Evolutionary conservation across 2,329 filamentous ascomycete genomes (phyloP).

Genomic region (Fusarium devonianum): DNA sequence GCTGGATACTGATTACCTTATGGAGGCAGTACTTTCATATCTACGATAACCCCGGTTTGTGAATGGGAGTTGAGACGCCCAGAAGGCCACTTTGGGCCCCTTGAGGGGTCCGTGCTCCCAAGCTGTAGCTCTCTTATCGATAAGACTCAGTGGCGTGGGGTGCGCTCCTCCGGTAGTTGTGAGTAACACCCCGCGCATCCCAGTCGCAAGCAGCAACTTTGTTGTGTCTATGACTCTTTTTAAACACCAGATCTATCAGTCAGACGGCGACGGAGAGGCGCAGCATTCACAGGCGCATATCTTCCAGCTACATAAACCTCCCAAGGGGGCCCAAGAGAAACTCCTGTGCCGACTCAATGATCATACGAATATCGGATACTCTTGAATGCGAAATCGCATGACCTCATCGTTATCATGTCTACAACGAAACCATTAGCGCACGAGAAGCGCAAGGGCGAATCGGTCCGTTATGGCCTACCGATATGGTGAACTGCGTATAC

Average conservation of each 20-base stretch:
- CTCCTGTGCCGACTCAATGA: slow-evolving; percentile 37
- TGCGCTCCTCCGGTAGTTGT: slow-evolving; percentile 6
- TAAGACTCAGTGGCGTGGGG: slow-evolving; percentile 16
- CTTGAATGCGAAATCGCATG: slow-evolving; percentile 32
- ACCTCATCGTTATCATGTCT: slow-evolving; percentile 55
- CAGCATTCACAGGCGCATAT: slow-evolving; percentile 14
- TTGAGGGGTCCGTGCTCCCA: slow-evolving; percentile 11
- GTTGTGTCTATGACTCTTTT: slow-evolving; percentile 43
- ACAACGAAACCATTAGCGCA: slow-evolving; percentile 70
- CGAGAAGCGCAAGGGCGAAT: slow-evolving; percentile 87
- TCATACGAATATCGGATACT: slow-evolving; percentile 37
- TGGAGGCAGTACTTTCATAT: background rate
- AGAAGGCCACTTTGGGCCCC: background rate
- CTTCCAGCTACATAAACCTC: slow-evolving; percentile 19
- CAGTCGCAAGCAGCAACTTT: slow-evolving; percentile 13
- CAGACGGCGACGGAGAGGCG: slow-evolving; percentile 36
- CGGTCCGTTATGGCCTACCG: slow-evolving; percentile 59
- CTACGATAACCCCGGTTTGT: slow-evolving; percentile 25
- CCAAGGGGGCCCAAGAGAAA: background rate
- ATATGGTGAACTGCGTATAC: background rate
- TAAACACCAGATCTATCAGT: slow-evolving; percentile 25
- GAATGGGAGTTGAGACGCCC: slow-evolving; percentile 26
- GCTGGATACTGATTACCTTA: background rate
- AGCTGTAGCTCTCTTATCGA: slow-evolving; percentile 31
- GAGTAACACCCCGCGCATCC: slow-evolving; percentile 38